Evolutionary conservation across 805 yeast genomes (phyloP), one percentile per base, ranked within the genome.

Genomic region (Barnettozyma vustinii): DNA sequence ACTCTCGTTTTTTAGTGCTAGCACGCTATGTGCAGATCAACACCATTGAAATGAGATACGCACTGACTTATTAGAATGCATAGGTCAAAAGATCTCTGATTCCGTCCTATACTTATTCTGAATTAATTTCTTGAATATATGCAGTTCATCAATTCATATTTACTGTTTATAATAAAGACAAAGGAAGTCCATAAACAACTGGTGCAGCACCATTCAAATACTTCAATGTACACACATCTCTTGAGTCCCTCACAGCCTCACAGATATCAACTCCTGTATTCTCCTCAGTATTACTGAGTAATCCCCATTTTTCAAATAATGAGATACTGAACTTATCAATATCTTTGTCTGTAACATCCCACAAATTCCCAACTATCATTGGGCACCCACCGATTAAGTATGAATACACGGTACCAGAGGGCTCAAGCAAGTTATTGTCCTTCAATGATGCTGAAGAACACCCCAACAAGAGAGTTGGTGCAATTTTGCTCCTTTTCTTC

Each of bases 331-430:
- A 89, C 56, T 74, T 75, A 65, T 94, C 98, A 45, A 89, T 87
- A 63, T 94, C 99, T 56, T 87, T 90, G 65, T 94, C 98, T 0
- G 98, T 94, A 5, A 94, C 97, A 64, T 90, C 97, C 99, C 99
- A 94, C 49, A 94, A 66, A 58, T 88, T 89, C 0, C 88, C 97
- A 35, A 94, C 68, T 1, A 89, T 75, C 81, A 86, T 75, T 0
- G 96, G 94, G 43, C 88, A 79, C 0, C 96, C 96, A 20, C 90
- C 94, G 9, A 77, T 69, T 25, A 94, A 63, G 72, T 90, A 90
- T 45, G 86, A 80, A 55, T 78, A 75, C 0, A 89, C 77, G 3
- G 92, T 85, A 1, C 97, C 96, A 53, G 77, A 74, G 0, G 94
- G 83, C 53, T 82, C 88, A 49, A 85, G 72, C 8, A 73, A 62